Base-by-base conservation (phyloP, 176 grass and related monocot genomes). In the Aegilops tauschii region DNA sequence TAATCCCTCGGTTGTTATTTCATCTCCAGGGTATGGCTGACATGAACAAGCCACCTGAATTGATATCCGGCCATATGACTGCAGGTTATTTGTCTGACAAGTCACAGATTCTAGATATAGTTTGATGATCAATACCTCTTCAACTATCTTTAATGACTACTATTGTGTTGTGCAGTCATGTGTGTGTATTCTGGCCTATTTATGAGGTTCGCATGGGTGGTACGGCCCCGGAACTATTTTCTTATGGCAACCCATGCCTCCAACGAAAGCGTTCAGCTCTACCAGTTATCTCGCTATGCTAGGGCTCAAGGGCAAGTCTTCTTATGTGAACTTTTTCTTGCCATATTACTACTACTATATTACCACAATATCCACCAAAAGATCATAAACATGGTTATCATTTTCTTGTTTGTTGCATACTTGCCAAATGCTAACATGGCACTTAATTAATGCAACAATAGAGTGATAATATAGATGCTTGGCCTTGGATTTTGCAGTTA, bases 1-100 rank as follows among this genome's bases (percentile, higher is more conserved):
- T 67, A 66, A 42, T 64, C 12, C 67, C 56, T 54, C 12, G 50
- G 5, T 56, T 5, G 52, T 47, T 70, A 11, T 69, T 63, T 86
- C 6, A 9, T n/a, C 42, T 77, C 12, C 59, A 83, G 84, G 89
- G 89, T 79, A 68, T 86, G 84, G 50, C 65, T 25, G 91, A 95
- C 36, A 87, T 21, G 13, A 70, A 93, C 6, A 95, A 93, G 65
- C 91, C 94, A 40, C 84, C 94, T 77, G 94, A 95, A 63, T 85
- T 91, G 86, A 93, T 95, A 85, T 95, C 94, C 73, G 80, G 94
- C 66, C 89, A 89, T 11, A 95, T 95, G 94, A 95, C 94, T 18
- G 86, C 84, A 87, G 91, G 94, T 95, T 5, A 68, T 83, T 78
- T 39, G 14, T 10, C 23, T 61, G 34, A 37, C 34, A 16, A 50